Base-by-base conservation (phyloP, 176 grass and related monocot genomes). In the Lolium perenne region DNA sequence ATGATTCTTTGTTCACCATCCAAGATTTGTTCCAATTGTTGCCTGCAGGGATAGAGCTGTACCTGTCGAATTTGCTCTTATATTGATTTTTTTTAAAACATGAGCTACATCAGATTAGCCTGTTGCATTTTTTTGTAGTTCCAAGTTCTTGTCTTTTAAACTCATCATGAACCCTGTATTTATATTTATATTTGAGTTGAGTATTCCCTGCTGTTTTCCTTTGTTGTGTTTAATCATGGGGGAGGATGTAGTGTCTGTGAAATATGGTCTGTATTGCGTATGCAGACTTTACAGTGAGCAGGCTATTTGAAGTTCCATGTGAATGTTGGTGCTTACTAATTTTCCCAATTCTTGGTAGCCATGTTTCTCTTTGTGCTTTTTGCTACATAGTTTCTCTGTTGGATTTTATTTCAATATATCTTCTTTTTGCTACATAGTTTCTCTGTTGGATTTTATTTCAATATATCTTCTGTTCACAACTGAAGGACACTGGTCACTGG, bases 1-100 rank as follows among this genome's bases (percentile, higher is more conserved):
- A 48, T 23, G n/a, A 49, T 49, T 74, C 45, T 49, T 74, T 49
- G 15, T 74, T 49, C 71, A 48, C 45, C 71, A 74, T 73, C 20
- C 15, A 15, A 23, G 45, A 73, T 73, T 48, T 73, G 70, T 73
- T 41, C 43, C 38, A 47, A 47, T 38, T 67, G 15, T 67, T 67
- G 63, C 29, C 14, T 72, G 18, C 8, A 70, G 67, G 43, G 67
- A 11, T 71, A 71, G 68, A 71, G 68, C 38, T 45, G 18, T n/a
- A 71, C 43, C 38, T 20, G 38, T 71, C 8, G 45, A 49, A 74
- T 74, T 74, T 74, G n/a, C 71, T 74, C 45, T 25, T 49, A 6
- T 74, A 48, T 74, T 74, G 29, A 29, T 29, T 29, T 29, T 29
- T 29, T 29, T 29, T 29, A 29, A 29, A 29, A 29, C 29, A 29